A percentile compares a stretch with the other conserved stretches of the same genome.
These are phyloP conservation scores for Oropetium thomaeum DNA, from an alignment of 176 grass and related monocot genomes.

Conservation along the genomic window DNA sequence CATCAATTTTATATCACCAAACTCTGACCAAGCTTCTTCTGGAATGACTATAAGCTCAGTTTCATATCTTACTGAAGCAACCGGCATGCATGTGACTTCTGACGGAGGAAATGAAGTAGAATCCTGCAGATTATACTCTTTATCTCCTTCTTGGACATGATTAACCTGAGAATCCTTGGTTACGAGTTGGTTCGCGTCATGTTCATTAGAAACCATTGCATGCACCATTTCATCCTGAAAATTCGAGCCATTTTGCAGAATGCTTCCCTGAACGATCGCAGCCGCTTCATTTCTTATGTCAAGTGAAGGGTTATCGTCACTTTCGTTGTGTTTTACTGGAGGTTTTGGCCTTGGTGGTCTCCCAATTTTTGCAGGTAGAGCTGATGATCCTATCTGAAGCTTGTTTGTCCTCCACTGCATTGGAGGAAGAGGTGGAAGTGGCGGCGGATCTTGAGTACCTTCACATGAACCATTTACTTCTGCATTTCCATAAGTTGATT, in stretches of 20 bases:
- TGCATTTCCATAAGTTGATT: conserved; percentile 19
- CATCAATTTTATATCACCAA: conserved; percentile 39
- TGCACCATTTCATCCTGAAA: conserved; percentile 41
- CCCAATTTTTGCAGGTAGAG: conserved; percentile 44
- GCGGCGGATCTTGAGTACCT: conserved; percentile 30
- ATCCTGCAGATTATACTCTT: conserved; percentile 17
- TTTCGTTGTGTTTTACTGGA: conserved; percentile 26
- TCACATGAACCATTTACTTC: conserved; percentile 33
- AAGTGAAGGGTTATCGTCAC: conserved; percentile 13
- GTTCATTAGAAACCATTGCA: conserved; percentile 12
- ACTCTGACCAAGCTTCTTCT: conserved; percentile 45
- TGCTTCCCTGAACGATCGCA: conserved; percentile 24
- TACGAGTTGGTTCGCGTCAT: conserved; percentile 6
- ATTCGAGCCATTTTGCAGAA: conserved; percentile 8
- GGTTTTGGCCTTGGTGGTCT: conserved; percentile 56
- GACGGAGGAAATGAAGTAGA: conserved; percentile 23
- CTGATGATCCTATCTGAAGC: conserved; percentile 33
- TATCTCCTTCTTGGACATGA: conserved; percentile 9
- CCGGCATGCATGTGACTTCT: not conserved
- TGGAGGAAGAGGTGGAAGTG: conserved; percentile 66
- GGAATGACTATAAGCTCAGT: conserved; percentile 48
- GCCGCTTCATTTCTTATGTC: conserved; percentile 13
- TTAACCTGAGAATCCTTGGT: conserved; percentile 17
- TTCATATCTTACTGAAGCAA: conserved; percentile 30
- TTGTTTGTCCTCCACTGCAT: conserved; percentile 64